Conservation (phyloP, 2,329 filamentous ascomycete genomes). For the Ophiostoma ips region DNA sequence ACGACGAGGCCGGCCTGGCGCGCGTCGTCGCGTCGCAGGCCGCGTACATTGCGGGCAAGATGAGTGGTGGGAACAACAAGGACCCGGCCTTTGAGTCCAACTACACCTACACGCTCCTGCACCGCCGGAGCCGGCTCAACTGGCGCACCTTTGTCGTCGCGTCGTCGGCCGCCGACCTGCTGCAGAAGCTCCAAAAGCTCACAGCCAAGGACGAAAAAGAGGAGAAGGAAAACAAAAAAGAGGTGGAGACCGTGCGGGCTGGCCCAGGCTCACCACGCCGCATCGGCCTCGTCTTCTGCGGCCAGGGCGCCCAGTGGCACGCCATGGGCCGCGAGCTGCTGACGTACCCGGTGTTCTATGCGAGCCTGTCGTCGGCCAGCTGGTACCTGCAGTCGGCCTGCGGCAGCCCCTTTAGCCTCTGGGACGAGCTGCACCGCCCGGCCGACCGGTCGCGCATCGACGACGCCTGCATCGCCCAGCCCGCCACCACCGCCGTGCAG, state of each 20-base stretch:
- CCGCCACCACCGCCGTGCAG: slow-evolving; percentile 22
- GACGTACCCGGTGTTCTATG: slow-evolving; percentile 16
- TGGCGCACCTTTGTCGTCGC: slow-evolving; percentile 12
- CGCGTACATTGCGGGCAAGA: slow-evolving; percentile 4
- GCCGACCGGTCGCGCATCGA: slow-evolving; percentile 15
- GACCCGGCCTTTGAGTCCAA: slow-evolving; percentile 2
- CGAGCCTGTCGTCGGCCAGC: slow-evolving; percentile 18
- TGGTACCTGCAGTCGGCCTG: slow-evolving; percentile 15
- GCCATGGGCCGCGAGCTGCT: slow-evolving; percentile 26
- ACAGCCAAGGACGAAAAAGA: too few species aligned
- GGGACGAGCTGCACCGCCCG: slow-evolving; percentile 8
- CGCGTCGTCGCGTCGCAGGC: slow-evolving; percentile 6
- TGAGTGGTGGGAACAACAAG: neutral
- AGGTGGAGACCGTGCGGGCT: too few species aligned
- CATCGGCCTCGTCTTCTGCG: slow-evolving; percentile 21
- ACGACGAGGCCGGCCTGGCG: slow-evolving; percentile 12
- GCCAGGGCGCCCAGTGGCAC: slow-evolving; percentile 25
- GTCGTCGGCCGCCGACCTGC: slow-evolving; percentile 6
- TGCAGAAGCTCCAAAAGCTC: slow-evolving; percentile 22
- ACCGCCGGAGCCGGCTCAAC: slow-evolving; percentile 7
- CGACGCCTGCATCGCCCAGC: slow-evolving; percentile 18
- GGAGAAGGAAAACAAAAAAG: too few species aligned
- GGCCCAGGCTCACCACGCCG: neutral
- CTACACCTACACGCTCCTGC: slow-evolving; percentile 13
- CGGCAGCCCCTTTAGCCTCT: slow-evolving; percentile 17